Evolutionary conservation across 129 eudicot genomes (phyloP), one percentile per base, ranked within the genome.

Genomic region (Chrysanthemum makinoi): DNA sequence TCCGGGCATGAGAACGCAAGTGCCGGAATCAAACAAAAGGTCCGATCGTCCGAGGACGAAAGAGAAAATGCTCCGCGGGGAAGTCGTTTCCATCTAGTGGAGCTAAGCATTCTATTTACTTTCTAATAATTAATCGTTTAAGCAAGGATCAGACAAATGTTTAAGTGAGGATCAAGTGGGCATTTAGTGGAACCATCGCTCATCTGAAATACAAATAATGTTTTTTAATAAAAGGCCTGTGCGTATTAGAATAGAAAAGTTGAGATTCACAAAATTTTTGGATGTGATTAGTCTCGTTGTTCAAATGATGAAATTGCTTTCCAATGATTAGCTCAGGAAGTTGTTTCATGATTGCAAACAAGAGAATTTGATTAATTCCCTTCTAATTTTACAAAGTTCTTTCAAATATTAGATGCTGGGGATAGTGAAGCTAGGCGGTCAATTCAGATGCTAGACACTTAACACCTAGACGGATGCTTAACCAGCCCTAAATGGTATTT

Each of bases 361-460:
- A n/a, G 11, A 62, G 39, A 52, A 68, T 47, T 52, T 30, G 50
- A 28, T 52, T 14, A 57, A 48, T 58, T 10, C 48, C 67, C 57
- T 67, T 49, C 22, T 56, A 35, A 18, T 13, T 19, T 33, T 35
- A 10, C 20, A 18, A 18, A 18, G 15, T 69, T 16, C 35, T 70
- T 54, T 59, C 20, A 22, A 59, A 46, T 28, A 44, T 72, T 47
- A 47, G 68, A 20, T 26, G 20, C 28, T 44, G 47, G 72, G 20
- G 55, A 68, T 51, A 46, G 46, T 68, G 46, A 14, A 72, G 68
- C 61, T 72, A 56, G 44, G 60, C 18, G 68, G 47, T 15, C 3
- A 17, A 74, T 65, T 35, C 43, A 20, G 65, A 30, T 16, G 26
- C 51, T 47, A 44, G 6, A 60, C 43, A 47, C 0, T 53, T 70